Evolutionary conservation across 305 asterid species (phyloP), one percentile per base, ranked within the genome.

Genomic region (Fraxinus greggii): DNA sequence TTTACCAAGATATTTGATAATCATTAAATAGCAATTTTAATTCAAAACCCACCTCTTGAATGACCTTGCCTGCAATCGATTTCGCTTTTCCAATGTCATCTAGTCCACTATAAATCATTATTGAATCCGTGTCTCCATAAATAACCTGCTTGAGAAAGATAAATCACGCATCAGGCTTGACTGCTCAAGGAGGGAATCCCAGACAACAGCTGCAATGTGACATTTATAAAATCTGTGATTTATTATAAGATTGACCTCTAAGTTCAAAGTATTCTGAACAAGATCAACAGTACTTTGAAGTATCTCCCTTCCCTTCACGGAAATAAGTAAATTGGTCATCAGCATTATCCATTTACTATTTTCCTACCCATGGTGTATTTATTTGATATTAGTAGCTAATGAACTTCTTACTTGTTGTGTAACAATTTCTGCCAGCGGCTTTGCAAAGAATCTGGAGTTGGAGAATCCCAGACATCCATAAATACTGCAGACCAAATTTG

Each of bases 71-170:
- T 9, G 97, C 99, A 35, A 94, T 91, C 65, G 77, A 78, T 88
- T 90, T 94, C 82, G 94, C 97, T 88, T 93, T 94, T 80, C 85
- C 91, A 42, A 91, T 91, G 85, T 96, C 98, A 91, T 94, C 99
- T 78, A 93, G 94, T 73, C 99, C 99, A 80, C 92, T 94, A 78
- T 96, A 88, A 79, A 96, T 94, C 98, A 96, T 96, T 78, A 96
- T 96, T 65, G 99, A 96, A 90, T 96, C 97, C 3, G 98, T 96
- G 85, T 96, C 99, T 78, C 99, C 99, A 85, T 96, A 96, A 83
- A 96, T 96, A 82, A 96, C 98, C 98, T 96, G 92, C 77, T 75
- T 77, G 83, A 72, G 73, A 85, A 59, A 79, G 36, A 77, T 78
- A 72, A 72, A 65, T 76, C 24, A 65, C 70, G 82, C 81, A 79